Evolutionary conservation across 2,329 filamentous ascomycete species (phyloP).

Genomic region (Ophidiomyces ophidiicola): DNA sequence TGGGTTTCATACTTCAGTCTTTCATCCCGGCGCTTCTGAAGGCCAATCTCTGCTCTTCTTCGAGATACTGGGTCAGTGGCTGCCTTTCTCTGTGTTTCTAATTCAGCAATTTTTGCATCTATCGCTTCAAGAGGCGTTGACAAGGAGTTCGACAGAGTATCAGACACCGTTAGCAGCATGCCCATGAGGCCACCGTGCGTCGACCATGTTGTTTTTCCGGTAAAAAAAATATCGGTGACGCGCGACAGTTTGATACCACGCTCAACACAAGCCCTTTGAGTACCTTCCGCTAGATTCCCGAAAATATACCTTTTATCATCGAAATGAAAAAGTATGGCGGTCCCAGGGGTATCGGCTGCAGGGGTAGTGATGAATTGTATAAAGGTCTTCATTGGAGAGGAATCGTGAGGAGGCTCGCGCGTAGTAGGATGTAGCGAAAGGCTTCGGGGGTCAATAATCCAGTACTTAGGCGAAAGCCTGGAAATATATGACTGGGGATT

Average conservation of each 20-base stretch:
- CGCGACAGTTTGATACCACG: slow-evolving; percentile 53
- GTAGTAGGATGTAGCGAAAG: slow-evolving; percentile 1
- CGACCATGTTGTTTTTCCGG: slow-evolving; percentile 62
- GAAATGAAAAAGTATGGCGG: slow-evolving; percentile 64
- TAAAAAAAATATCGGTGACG: slow-evolving; percentile 68
- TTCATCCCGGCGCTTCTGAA: slow-evolving; percentile 1
- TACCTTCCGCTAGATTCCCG: slow-evolving; percentile 70
- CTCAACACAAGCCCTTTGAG: slow-evolving; percentile 63
- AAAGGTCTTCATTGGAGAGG: slow-evolving; percentile 52
- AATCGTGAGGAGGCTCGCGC: neutral
- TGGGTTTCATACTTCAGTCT: neutral
- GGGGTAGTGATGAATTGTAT: slow-evolving; percentile 69
- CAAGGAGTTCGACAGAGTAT: slow-evolving; percentile 43
- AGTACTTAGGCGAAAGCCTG: neutral
- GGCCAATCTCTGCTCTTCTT: slow-evolving; percentile 1
- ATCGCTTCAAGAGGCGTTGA: slow-evolving; percentile 27
- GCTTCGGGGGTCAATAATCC: slow-evolving; percentile 6
- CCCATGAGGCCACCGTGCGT: slow-evolving; percentile 73
- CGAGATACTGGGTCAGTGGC: slow-evolving; percentile 15
- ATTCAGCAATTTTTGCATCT: slow-evolving; percentile 6
- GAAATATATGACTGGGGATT: neutral
- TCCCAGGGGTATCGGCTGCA: slow-evolving; percentile 77
- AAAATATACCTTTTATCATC: slow-evolving; percentile 75
- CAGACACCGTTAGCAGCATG: slow-evolving; percentile 71
- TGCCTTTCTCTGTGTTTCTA: slow-evolving; percentile 2